Base-by-base conservation (phyloP, 805 yeast species). In the Blastobotrys parvus region DNA sequence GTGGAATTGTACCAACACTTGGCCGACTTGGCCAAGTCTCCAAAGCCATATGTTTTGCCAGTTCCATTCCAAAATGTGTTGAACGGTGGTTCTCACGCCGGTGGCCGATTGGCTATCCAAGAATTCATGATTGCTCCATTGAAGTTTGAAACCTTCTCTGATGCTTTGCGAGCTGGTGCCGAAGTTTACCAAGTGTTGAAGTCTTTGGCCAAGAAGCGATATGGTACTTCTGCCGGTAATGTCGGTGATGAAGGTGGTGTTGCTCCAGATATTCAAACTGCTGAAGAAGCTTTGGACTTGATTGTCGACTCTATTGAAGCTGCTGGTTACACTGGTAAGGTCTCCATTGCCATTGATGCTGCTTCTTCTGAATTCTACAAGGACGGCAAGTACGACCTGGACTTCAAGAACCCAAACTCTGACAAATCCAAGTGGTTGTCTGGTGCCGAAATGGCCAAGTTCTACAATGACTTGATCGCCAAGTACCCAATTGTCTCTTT, bases 231-330 rank as follows among this genome's bases (percentile, higher is more conserved):
- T 52, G 98, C 98, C 63, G 97, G 96, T 74, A 90, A 90, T 76
- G 98, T 90, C 67, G 98, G 98, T 80, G 98, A 90, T 72, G 98
- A 90, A 79, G 98, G 98, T 83, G 98, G 98, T 81, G 96, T 90
- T 76, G 98, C 98, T 62, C 98, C 98, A 71, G 86, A 88, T 71
- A 81, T 92, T 58, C 77, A 82, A 57, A 78, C 96, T 60, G 90
- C 98, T 66, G 85, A 79, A 71, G 97, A 90, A 80, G 98, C 97
- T 60, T 76, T 90, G 57, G 97, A 92, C 75, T 81, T 90, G 69
- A 87, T 90, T 69, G 76, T 78, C 59, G 82, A 70, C 56, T 87
- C 98, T 64, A 90, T 92, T 68, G 85, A 80, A 67, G 69, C 72
- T 58, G 96, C 98, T 59, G 98, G 98, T 65, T 89, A 90, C 83